These are phyloP conservation scores for Didymella arachidicola DNA, from an alignment of 2,329 filamentous ascomycete species.

Conservation along the genomic window DNA sequence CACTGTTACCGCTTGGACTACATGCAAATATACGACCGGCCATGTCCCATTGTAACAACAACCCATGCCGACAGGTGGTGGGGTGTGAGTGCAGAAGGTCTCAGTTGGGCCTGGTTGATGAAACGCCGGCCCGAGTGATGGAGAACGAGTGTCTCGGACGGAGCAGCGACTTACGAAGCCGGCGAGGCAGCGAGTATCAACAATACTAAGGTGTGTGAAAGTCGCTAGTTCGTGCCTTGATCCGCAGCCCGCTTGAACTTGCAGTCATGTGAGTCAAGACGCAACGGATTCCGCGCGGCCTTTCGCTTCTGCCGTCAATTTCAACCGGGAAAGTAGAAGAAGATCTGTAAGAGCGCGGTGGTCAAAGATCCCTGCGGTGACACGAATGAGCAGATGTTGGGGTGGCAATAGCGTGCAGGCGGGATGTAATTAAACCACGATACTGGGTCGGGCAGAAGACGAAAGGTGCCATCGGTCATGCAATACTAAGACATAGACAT, in stretches of 20 bases:
- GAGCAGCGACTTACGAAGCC: background rate
- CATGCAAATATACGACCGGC: background rate
- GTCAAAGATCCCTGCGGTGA: slow-evolving; percentile 1
- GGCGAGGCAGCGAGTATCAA: slow-evolving; percentile 1
- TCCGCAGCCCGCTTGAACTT: slow-evolving; percentile 10
- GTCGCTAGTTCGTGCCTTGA: slow-evolving; percentile 1
- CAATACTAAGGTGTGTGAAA: slow-evolving; percentile 5
- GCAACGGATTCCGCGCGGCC: background rate
- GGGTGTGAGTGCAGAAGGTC: slow-evolving; percentile 3
- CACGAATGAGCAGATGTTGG: slow-evolving; percentile 15
- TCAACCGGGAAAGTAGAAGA: slow-evolving; percentile 10
- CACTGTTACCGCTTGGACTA: background rate
- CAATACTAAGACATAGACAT: slow-evolving; percentile 8
- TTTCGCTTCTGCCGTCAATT: background rate
- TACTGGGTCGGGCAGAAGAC: slow-evolving; percentile 15
- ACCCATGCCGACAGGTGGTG: background rate
- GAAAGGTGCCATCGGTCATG: slow-evolving; percentile 9
- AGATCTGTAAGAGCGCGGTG: slow-evolving; percentile 13
- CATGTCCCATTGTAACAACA: background rate
- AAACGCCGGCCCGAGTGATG: slow-evolving; percentile 5
- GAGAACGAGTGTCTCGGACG: slow-evolving; percentile 1
- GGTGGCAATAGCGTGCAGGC: slow-evolving; percentile 13
- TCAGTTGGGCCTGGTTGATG: background rate
- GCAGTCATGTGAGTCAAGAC: slow-evolving; percentile 17
- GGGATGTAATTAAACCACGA: slow-evolving; percentile 10